Evolutionary conservation across 352 stramenopile species (phyloP).

Genomic region (Thalassiosira ordinaria): DNA sequence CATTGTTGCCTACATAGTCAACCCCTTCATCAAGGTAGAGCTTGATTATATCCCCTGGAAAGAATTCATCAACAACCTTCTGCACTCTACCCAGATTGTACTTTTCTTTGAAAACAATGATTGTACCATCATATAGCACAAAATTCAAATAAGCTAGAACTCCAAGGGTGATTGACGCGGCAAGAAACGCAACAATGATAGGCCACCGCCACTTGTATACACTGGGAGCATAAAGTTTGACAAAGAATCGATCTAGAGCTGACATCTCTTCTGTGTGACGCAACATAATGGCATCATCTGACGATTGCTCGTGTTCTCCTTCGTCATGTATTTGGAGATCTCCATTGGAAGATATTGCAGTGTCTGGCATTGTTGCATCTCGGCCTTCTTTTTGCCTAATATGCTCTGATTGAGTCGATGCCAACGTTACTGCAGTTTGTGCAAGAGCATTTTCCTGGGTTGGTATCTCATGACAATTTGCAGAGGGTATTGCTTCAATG

Average conservation of each 20-base stretch:
- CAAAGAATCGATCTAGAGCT: constrained; percentile 28
- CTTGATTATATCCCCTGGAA: background rate
- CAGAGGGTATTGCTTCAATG: too few relatives aligned
- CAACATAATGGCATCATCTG: constrained; percentile 22
- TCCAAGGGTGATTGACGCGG: constrained; percentile 21
- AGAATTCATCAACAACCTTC: constrained; percentile 25
- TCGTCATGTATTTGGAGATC: background rate
- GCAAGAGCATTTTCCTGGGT: background rate
- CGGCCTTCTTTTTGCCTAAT: background rate
- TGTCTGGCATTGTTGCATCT: background rate
- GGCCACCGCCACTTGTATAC: constrained; percentile 19
- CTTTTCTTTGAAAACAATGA: constrained; percentile 47
- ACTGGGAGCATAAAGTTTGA: constrained; percentile 19
- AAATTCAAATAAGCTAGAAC: constrained; percentile 38
- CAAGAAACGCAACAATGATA: constrained; percentile 19
- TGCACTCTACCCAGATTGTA: constrained; percentile 48
- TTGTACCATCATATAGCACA: constrained; percentile 34
- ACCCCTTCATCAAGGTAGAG: constrained; percentile 19
- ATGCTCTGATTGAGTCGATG: background rate
- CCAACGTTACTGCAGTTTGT: constrained; percentile 9
- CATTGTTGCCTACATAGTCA: constrained; percentile 1
- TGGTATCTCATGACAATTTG: too few relatives aligned
- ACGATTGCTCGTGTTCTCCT: background rate
- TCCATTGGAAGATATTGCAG: constrained; percentile 1
- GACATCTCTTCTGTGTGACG: constrained; percentile 24